Base-by-base conservation (phyloP, 768 basidiomycete genomes). In the Podaxis pistillaris region DNA sequence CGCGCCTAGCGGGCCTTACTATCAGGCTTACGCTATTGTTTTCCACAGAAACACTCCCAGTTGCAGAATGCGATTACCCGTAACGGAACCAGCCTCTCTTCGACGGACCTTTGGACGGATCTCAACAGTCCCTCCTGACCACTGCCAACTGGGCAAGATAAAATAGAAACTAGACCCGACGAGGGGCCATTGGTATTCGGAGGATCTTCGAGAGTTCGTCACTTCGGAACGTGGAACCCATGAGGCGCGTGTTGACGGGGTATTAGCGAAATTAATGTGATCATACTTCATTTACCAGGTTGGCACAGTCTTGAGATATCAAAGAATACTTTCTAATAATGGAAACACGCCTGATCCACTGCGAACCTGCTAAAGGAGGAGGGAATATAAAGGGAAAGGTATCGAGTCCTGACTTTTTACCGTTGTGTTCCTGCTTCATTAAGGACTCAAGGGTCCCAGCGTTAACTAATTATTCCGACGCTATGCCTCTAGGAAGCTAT, bases 401-500 rank as follows among this genome's bases (percentile, higher is more conserved):
- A 55, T 28, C 19, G 51, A n/a, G 52, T 22, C 40, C 30, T 46
- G 7, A 24, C 24, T 9, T 38, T 15, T 22, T 19, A 17, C 19
- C 2, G 24, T 26, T 49, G 17, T 40, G 58, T 51, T 17, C 30
- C 60, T 46, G 28, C 19, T 41, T n/a, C 17, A 17, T 17, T 17
- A 58, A 15, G n/a, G 28, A 33, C 33, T 15, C 46, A 15, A 41
- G 33, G 28, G 12, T 28, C 36, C 50, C n/a, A 49, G 26, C 36
- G 30, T 52, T 26, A 37, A 26, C 60, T 33, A 33, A 11, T 11
- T 9, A 36, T 28, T 26, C 17, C 40, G 19, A 51, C 41, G 9
- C 44, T 30, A 67, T 67, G 66, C 51, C 59, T 13, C 15, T 26
- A n/a, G 54, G 55, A 38, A 63, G 50, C 15, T 52, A 58, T 15